Evolutionary conservation across 2,329 filamentous ascomycete genomes (phyloP).

Genomic region (Diaporthe sp.): DNA sequence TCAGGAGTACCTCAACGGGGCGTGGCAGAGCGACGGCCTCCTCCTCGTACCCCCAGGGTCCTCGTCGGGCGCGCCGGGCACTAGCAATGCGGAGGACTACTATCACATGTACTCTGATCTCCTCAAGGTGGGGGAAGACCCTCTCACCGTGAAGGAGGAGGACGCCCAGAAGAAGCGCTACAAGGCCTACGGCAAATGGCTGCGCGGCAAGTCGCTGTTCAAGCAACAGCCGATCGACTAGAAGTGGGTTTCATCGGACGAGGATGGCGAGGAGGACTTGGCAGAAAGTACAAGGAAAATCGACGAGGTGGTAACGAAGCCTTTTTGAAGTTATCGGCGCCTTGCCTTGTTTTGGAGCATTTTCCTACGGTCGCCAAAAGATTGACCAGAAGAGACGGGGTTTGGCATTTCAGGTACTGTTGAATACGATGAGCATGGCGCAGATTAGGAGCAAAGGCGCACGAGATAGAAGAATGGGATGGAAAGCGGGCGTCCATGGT

Average conservation of each 20-base stretch:
- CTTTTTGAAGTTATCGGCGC: conserved; percentile 17
- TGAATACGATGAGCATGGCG: background rate
- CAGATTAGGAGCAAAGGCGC: background rate
- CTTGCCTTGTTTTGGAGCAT: background rate
- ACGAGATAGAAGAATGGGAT: background rate
- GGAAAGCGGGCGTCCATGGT: background rate
- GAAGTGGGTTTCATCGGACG: conserved; percentile 45
- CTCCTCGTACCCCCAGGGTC: conserved; percentile 65
- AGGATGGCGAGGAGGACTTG: conserved; percentile 24
- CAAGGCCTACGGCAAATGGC: conserved; percentile 96
- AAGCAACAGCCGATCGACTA: conserved; percentile 83
- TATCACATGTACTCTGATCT: conserved; percentile 82
- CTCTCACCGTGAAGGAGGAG: conserved; percentile 88
- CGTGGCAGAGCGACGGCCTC: conserved; percentile 72
- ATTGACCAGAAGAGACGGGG: background rate
- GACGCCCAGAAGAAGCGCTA: conserved; percentile 94
- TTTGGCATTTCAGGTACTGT: background rate
- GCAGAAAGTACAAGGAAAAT: background rate
- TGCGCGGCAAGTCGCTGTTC: conserved; percentile 94
- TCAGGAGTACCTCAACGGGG: conserved; percentile 82
- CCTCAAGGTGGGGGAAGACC: conserved; percentile 82
- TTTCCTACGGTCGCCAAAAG: background rate
- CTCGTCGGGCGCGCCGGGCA: conserved; percentile 62
- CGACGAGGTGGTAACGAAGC: conserved; percentile 25
- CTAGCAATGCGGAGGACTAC: conserved; percentile 72